Evolutionary conservation across 192 early-diverging fungal genomes (phyloP), one percentile per base, ranked within the genome.

Genomic region (Gonapodya prolifera): DNA sequence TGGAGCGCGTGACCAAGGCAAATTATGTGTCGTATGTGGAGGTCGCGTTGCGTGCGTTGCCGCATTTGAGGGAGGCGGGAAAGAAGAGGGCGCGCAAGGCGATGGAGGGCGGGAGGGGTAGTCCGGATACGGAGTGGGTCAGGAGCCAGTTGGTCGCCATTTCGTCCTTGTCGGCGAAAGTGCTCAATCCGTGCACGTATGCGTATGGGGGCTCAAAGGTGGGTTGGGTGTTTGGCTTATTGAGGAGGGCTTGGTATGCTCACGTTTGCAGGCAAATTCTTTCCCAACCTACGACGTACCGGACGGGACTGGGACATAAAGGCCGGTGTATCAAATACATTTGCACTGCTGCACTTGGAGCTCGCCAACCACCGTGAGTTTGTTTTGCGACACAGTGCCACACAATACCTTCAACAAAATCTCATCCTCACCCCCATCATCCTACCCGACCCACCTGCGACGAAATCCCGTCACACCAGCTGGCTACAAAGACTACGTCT

Each of bases 21-120:
- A 73, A 73, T 29, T 73, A 73, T 29, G 8, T 73, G 31, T 18
- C 71, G 8, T 73, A 73, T 29, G 71, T 73, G 18, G 71, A 73
- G 32, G 8, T 73, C 31, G 31, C 71, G 31, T 13, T 73, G 16
- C 28, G 8, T 29, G 71, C 71, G 2, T 32, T 73, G 28, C 71
- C 71, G 71, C 31, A 73, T 32, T 32, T 73, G 28, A 2, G 71
- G 28, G 31, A 32, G 45, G 45, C 45, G 23, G 45, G 45, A 8
- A 23, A 61, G 45, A 23, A 61, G 45, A 61, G 45, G 45, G 45
- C 45, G 45, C 8, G 23, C 8, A 16, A 8, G 45, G 45, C 45
- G 45, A 61, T 16, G 23, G 45, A 23, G 45, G 45, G 45, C 8
- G 45, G 8, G 45, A 61, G 23, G 45, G n/a, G n/a, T n/a, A n/a